phyloP scores from a whole-genome alignment of 179 eudicot genomes.

The Silene coronaria region DNA sequence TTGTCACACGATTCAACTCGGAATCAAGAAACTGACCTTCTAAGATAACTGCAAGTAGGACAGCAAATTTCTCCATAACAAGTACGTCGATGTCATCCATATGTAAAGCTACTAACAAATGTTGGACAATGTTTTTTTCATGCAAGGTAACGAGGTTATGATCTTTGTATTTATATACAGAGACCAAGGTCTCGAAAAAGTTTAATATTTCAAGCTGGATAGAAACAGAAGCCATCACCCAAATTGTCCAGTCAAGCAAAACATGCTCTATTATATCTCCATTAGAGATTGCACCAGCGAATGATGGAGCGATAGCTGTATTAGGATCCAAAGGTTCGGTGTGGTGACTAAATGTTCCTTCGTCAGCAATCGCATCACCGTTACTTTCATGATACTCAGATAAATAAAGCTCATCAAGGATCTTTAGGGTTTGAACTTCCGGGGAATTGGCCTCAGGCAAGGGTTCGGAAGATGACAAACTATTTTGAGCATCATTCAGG shows the following conservation, averaged over 20 bases:
- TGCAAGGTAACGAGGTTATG: constrained; percentile 76
- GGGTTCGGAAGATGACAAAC: constrained; percentile 35
- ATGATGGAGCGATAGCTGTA: constrained; percentile 43
- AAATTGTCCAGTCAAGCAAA: constrained; percentile 86
- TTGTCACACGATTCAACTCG: constrained; percentile 69
- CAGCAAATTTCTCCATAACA: constrained; percentile 69
- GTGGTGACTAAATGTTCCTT: constrained; percentile 53
- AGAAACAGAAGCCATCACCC: constrained; percentile 72
- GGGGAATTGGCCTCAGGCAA: constrained; percentile 40
- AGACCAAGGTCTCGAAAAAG: constrained; percentile 77
- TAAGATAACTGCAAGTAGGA: constrained; percentile 64
- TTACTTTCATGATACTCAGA: constrained; percentile 56
- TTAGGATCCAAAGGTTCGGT: constrained; percentile 53
- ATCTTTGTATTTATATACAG: constrained; percentile 78
- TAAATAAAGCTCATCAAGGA: constrained; percentile 62
- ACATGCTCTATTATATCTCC: constrained; percentile 92
- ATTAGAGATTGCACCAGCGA: constrained; percentile 71
- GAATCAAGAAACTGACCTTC: constrained; percentile 70
- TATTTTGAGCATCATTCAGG: constrained; percentile 30
- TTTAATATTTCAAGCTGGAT: constrained; percentile 71
- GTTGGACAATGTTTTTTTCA: constrained; percentile 74
- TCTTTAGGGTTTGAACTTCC: constrained; percentile 45
- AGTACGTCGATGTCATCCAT: constrained; percentile 80
- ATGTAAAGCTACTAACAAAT: constrained; percentile 65
- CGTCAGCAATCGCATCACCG: constrained; percentile 54